Conservation (phyloP, 345 rosid genomes). For the Geranium rotundifolium region DNA sequence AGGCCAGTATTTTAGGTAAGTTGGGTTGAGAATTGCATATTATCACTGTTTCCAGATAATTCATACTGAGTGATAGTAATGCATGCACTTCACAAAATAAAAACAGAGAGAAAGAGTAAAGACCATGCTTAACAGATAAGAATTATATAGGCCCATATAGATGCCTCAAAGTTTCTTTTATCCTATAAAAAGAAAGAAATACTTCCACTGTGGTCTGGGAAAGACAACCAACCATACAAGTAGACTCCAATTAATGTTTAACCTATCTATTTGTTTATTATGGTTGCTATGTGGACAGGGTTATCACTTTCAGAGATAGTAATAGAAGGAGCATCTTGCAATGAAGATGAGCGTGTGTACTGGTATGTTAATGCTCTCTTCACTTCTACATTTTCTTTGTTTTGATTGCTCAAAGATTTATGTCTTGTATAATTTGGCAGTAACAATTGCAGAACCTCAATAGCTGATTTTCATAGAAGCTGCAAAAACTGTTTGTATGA, state of each 20-base stretch:
- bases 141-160: background rate
- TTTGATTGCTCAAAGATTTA: background rate
- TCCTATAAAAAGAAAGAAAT: background rate
- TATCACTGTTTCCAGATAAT: background rate
- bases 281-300: slow-evolving; percentile 11
- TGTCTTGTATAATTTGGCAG: slow-evolving; percentile 9
- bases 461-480: slow-evolving; percentile 29
- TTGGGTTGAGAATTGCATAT: background rate
- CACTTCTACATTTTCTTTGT: background rate
- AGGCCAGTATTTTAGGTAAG: slow-evolving; percentile 25
- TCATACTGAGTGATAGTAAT: background rate
- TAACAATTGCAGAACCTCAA: slow-evolving; percentile 38
- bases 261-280: background rate
- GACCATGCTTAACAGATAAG: background rate
- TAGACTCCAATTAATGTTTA: background rate
- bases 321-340: slow-evolving; percentile 11
- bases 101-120: background rate
- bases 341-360: slow-evolving; percentile 22
- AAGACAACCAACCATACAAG: background rate
- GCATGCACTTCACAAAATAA: background rate
- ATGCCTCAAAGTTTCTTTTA: background rate
- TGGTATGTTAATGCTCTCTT: slow-evolving; percentile 17
- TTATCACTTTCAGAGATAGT: slow-evolving; percentile 8
- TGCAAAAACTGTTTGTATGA: slow-evolving; percentile 29
- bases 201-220: background rate